Base-by-base conservation (phyloP, 1,284 basidiomycete species). In the Earliella scabrosa region DNA sequence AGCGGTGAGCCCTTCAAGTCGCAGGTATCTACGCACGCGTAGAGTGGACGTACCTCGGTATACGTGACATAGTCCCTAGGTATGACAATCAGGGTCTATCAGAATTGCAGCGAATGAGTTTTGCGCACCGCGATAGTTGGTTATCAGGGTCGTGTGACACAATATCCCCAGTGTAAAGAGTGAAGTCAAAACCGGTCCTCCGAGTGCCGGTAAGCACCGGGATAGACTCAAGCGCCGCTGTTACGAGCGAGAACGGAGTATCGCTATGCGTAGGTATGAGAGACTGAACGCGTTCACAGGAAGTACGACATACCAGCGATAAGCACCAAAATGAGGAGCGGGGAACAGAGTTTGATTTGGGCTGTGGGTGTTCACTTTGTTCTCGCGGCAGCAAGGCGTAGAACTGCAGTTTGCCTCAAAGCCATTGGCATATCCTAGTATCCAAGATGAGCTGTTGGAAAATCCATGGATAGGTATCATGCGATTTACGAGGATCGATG, bases 151-250 rank as follows among this genome's bases (percentile, higher is more conserved):
- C 90, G 66, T 92, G 89, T 10, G 87, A 83, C 32, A 91, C 82
- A 51, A 93, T 71, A 67, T 93, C 92, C 23, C 92, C 92, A 0
- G 92, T 93, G 64, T 83, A 91, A 21, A 93, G 54, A 0, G 82
- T 82, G 65, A 85, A 88, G 44, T 82, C 80, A 61, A 93, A 89
- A 2, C 86, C 82, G 31, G 72, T 76, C 9, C 78, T 70, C 62
- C 81, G 65, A 2, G 89, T 88, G 4, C 81, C 86, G 21, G 89
- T 80, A 16, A 93, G 73, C 2, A 77, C 76, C 14, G 88, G 88
- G 47, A 93, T 90, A 3, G 87, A 81, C 63, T 90, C 71, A 13
- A 93, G 72, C 0, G 82, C 83, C 5, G 91, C 76, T 39, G 85
- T 64, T 11, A 77, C 82, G 36, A 94, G 76, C 18, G 86, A 75